Base-by-base conservation (phyloP, 1,139 yeast genomes). In the Arxiozyma bovina region DNA sequence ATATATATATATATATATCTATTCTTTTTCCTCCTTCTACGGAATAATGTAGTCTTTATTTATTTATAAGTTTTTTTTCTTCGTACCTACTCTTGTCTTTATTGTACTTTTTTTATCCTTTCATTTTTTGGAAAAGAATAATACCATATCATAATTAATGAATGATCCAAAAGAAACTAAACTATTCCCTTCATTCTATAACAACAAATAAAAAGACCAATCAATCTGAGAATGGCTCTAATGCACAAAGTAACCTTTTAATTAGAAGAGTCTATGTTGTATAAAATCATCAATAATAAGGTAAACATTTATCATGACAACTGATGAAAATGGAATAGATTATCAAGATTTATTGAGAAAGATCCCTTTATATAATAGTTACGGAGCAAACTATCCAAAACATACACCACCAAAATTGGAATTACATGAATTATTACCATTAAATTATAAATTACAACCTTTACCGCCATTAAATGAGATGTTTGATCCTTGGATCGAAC, bases 401-500 rank as follows among this genome's bases (percentile, higher is more conserved):
- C 58, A 52, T 44, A 52, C 53, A 34, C 52, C 58, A 44, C 48
- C 55, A 25, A 54, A 55, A 50, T 56, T 12, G 54, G 56, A 44
- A 48, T 61, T 21, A 18, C 17, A 41, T 15, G 59, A 61, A 23
- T 11, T 57, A 51, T 62, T 59, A 41, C 57, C 59, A 2, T 52
- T 60, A 6, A 49, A 52, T 15, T 57, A 8, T 54, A 57, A 46
- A 50, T 62, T 21, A 41, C 34, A 41, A 23, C 61, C 63, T 23
- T 21, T 57, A 51, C 64, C 60, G 40, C 57, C 59, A 1, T 52
- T 60, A 4, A 48, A 52, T 18, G 64, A 63, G 38, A 61, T 64
- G 59, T 59, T 66, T 44, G 57, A 55, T n/a, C 65, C 68, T 11
- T 67, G 70, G 70, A 51, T 60, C n/a, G 50, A 58, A 4, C 66